Evolutionary conservation across 805 yeast genomes (phyloP).

Genomic region (Clavispora fructus): DNA sequence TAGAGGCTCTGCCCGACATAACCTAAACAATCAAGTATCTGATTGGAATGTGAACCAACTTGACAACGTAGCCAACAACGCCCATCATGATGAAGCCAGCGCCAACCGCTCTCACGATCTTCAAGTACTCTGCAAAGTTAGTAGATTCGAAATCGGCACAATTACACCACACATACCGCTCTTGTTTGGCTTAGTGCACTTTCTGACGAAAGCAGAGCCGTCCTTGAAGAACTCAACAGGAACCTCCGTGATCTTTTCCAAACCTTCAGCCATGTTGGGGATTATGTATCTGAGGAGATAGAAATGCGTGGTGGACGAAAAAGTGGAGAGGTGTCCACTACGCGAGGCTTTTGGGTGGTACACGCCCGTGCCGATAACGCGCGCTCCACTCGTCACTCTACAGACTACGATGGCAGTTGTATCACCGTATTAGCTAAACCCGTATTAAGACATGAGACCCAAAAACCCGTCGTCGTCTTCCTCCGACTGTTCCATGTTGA

Average conservation of each 20-base stretch:
- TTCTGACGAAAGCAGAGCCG: constrained; percentile 80
- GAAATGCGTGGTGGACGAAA: neutral
- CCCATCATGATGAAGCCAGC: constrained; percentile 97
- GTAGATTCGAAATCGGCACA: constrained; percentile 6
- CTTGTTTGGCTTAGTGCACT: constrained; percentile 88
- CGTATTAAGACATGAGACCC: constrained; percentile 19
- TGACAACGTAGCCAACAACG: constrained; percentile 91
- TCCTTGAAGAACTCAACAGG: constrained; percentile 91
- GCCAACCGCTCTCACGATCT: constrained; percentile 92
- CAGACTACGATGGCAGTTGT: neutral
- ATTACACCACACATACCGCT: constrained; percentile 47
- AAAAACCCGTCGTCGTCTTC: constrained; percentile 29
- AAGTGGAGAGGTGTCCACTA: constrained; percentile 6
- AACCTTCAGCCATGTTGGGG: constrained; percentile 46
- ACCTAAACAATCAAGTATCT: constrained; percentile 83
- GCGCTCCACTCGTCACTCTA: neutral
- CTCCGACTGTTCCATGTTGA: constrained; percentile 21
- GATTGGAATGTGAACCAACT: constrained; percentile 91
- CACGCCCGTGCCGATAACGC: neutral
- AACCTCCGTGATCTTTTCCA: constrained; percentile 75
- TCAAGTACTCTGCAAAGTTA: constrained; percentile 61
- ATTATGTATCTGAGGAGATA: neutral
- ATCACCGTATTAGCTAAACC: neutral
- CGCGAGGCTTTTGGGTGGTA: constrained; percentile 2
- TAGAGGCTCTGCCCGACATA: neutral